A percentile compares a stretch with the other conserved stretches of the same genome.
These are phyloP conservation scores for Talaromyces sp. DNA, from an alignment of 2,329 filamentous ascomycete genomes.

Conservation along the genomic window DNA sequence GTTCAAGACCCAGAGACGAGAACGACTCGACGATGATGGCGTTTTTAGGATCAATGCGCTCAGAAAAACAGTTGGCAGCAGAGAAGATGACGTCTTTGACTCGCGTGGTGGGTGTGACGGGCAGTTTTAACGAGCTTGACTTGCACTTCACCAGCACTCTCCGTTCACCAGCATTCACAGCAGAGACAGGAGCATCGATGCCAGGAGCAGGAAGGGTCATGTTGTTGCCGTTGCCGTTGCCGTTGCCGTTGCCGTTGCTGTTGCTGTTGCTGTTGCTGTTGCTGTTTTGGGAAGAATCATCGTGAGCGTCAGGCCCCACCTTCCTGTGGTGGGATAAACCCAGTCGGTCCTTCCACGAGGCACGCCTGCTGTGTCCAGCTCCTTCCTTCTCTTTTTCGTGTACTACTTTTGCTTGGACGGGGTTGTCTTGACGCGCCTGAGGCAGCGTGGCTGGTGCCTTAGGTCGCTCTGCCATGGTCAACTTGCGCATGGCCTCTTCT, in stretches of 20 bases:
- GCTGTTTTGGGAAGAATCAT: background rate
- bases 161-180: constrained; percentile 74
- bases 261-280: constrained; percentile 15
- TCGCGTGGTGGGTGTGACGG: constrained; percentile 71
- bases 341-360: constrained; percentile 32
- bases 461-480: constrained; percentile 28
- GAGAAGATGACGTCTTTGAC: constrained; percentile 68
- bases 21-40: constrained; percentile 78
- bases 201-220: constrained; percentile 43
- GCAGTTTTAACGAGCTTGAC: constrained; percentile 65
- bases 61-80: constrained; percentile 59
- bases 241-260: constrained; percentile 15
- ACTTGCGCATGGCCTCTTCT: constrained; percentile 32
- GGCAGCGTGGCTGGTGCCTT: background rate
- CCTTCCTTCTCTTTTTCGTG: constrained; percentile 2
- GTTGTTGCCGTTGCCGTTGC: constrained; percentile 20
- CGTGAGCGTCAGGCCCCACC: constrained; percentile 8
- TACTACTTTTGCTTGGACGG: background rate
- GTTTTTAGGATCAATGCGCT: constrained; percentile 61
- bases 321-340: constrained; percentile 22
- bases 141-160: constrained; percentile 70
- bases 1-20: constrained; percentile 69
- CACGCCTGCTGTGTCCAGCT: constrained; percentile 24
- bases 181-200: constrained; percentile 74
- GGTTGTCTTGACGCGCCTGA: background rate